Evolutionary conservation across 2,329 filamentous ascomycete species (phyloP).

Genomic region (Hymenoscyphus linearis): DNA sequence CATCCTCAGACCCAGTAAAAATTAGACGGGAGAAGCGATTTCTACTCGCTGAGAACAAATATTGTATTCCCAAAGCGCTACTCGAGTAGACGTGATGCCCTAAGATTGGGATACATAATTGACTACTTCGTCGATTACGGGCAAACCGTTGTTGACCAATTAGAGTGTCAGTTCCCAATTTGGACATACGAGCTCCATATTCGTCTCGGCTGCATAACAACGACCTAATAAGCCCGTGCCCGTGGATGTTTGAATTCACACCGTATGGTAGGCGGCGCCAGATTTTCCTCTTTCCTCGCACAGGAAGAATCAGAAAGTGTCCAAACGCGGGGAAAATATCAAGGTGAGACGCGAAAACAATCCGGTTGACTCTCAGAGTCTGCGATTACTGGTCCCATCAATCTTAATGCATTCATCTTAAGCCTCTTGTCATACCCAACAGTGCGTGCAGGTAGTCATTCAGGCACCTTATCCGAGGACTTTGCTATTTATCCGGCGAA

Average conservation of each 20-base stretch:
- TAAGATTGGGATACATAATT: constrained; percentile 4
- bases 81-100: too few relatives aligned
- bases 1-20: constrained; percentile 13
- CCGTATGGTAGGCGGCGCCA: not conserved
- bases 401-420: constrained; percentile 17
- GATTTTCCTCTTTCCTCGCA: constrained; percentile 5
- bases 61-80: too few relatives aligned
- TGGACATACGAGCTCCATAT: constrained; percentile 20
- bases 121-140: constrained; percentile 1
- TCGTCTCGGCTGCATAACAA: constrained; percentile 10
- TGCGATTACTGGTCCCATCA: constrained; percentile 9
- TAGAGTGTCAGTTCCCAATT: constrained; percentile 14
- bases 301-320: constrained; percentile 19
- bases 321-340: constrained; percentile 19
- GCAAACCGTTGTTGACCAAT: constrained; percentile 9
- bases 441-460: constrained; percentile 13
- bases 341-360: constrained; percentile 10
- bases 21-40: not conserved
- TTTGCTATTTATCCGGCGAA: constrained; percentile 20
- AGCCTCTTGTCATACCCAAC: constrained; percentile 15
- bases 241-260: not conserved
- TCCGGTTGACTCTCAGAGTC: constrained; percentile 7
- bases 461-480: constrained; percentile 17
- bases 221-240: constrained; percentile 10
- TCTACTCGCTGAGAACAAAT: constrained; percentile 1